phyloP scores from a whole-genome alignment of 2,329 filamentous ascomycete genomes.

The Phoma sp. region DNA sequence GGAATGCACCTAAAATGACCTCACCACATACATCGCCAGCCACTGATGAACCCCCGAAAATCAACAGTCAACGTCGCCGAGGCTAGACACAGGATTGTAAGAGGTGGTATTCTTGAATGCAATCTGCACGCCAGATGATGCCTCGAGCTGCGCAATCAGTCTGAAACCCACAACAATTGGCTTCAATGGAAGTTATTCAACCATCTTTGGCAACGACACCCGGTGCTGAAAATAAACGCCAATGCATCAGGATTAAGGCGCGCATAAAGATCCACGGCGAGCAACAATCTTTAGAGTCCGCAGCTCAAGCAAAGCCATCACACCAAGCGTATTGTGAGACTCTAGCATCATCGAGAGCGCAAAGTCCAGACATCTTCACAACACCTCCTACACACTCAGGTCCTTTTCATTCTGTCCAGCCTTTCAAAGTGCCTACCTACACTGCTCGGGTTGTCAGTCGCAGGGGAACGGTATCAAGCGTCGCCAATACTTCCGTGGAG shows the following conservation, averaged over 20 bases:
- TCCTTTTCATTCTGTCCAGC: background rate
- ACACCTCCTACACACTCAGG: constrained; percentile 12
- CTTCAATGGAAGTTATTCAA: constrained; percentile 4
- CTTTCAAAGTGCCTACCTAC: background rate
- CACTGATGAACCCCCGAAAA: constrained; percentile 9
- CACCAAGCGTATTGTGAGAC: constrained; percentile 35
- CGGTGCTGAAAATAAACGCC: background rate
- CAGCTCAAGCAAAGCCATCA: constrained; percentile 1
- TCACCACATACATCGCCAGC: background rate
- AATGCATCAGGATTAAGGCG: constrained; percentile 7
- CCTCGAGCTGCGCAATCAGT: background rate
- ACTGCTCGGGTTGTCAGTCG: constrained; percentile 7
- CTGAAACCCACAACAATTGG: background rate
- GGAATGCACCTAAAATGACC: constrained; percentile 12
- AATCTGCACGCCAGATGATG: background rate
- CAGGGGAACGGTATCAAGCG: background rate
- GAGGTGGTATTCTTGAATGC: background rate
- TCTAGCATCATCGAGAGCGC: constrained; percentile 24
- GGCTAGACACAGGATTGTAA: constrained; percentile 7
- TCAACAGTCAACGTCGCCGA: constrained; percentile 6
- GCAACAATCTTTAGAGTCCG: background rate
- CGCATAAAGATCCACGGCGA: constrained; percentile 11
- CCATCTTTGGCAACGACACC: background rate
- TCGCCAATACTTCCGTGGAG: background rate
- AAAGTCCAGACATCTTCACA: constrained; percentile 22